These are phyloP conservation scores for Entelexis paramagnoliae DNA, from an alignment of 1,139 yeast species.

Conservation along the genomic window DNA sequence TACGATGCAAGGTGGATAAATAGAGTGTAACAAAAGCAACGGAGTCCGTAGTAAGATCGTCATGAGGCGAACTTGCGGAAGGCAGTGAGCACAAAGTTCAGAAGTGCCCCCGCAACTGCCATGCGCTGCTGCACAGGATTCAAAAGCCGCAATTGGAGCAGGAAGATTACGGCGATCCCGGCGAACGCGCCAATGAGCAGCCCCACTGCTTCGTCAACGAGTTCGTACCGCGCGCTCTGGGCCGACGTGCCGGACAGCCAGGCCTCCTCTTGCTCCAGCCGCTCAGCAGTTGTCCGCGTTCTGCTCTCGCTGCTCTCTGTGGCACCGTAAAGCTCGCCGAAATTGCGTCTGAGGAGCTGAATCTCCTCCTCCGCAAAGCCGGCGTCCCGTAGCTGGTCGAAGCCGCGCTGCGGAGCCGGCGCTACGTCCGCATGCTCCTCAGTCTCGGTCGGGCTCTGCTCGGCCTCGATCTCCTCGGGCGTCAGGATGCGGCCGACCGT, in stretches of 20 bases:
- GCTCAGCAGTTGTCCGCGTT: conserved; percentile 1
- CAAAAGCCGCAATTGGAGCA: not conserved
- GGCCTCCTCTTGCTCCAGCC: conserved; percentile 5
- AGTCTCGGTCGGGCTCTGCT: not conserved
- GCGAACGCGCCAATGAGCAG: conserved; percentile 5
- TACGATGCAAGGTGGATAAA: not conserved
- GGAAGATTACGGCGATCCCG: not conserved
- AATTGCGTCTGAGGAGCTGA: conserved; percentile 1
- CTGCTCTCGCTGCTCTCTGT: not conserved
- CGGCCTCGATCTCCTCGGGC: conserved; percentile 4
- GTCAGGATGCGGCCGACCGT: conserved; percentile 5
- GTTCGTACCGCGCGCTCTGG: not conserved
- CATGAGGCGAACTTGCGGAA: not conserved
- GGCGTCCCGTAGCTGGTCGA: conserved; percentile 6
- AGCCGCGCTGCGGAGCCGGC: conserved; percentile 2
- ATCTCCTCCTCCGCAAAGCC: conserved; percentile 5
- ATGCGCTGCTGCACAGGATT: conserved; percentile 5
- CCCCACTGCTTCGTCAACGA: conserved; percentile 2
- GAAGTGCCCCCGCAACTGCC: conserved; percentile 2
- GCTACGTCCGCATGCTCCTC: not conserved
- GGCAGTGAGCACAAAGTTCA: not conserved
- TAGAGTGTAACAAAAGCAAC: not conserved
- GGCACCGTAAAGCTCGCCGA: conserved; percentile 4
- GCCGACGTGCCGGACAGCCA: conserved; percentile 5
- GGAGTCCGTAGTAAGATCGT: not conserved